Conservation (phyloP, 140 eudicot genomes). For the Oenanthe javanica region DNA sequence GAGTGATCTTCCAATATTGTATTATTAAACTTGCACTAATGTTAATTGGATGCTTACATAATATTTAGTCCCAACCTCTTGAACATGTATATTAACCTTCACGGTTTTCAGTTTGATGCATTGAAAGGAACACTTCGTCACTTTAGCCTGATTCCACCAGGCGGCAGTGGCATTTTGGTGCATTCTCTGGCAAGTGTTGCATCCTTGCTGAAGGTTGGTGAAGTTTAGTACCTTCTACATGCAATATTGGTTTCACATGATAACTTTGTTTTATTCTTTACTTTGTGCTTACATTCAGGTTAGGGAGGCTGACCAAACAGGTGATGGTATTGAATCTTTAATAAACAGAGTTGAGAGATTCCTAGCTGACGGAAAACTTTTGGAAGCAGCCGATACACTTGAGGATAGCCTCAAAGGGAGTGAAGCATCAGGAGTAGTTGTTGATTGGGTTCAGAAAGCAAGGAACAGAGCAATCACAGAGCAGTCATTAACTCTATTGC, state of each 20-base stretch:
- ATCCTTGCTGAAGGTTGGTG: conserved; percentile 63
- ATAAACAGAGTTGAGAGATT: conserved; percentile 67
- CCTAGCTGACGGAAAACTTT: conserved; percentile 66
- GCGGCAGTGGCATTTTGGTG: conserved; percentile 86
- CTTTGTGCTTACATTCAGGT: conserved; percentile 34
- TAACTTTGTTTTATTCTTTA: not conserved
- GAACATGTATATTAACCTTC: not conserved
- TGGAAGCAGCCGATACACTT: conserved; percentile 80
- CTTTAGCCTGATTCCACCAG: conserved; percentile 85
- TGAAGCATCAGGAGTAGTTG: conserved; percentile 64
- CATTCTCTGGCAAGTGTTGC: conserved; percentile 89
- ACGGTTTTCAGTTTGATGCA: conserved; percentile 61
- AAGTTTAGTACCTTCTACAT: not conserved
- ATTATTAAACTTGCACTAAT: not conserved
- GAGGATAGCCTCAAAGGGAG: conserved; percentile 75
- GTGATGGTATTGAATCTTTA: conserved; percentile 82
- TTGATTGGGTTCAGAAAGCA: conserved; percentile 72
- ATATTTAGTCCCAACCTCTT: not conserved
- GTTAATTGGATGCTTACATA: not conserved
- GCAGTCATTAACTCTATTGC: conserved; percentile 75
- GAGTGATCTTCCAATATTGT: not conserved
- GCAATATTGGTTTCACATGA: not conserved
- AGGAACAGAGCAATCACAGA: conserved; percentile 82
- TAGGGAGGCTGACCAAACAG: conserved; percentile 62
- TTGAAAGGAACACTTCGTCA: conserved; percentile 80